Evolutionary conservation across 352 stramenopile genomes (phyloP).

Genomic region (Globisporangium cylindrosporum): DNA sequence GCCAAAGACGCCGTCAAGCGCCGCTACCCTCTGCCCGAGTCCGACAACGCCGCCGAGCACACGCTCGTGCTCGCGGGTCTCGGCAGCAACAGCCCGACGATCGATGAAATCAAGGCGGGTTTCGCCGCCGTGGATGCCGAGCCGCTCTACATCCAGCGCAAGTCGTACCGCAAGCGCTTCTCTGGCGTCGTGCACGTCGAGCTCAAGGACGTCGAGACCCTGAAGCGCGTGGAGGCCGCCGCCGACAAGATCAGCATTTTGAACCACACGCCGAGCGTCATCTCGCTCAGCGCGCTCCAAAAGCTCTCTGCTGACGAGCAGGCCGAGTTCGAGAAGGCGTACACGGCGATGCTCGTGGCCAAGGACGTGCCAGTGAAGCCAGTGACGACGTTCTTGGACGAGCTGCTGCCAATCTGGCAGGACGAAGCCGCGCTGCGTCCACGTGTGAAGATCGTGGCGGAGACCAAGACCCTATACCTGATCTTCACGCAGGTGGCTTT

Average conservation of each 20-base stretch:
- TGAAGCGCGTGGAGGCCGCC: slow-evolving; percentile 47
- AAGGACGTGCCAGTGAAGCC: slow-evolving; percentile 78
- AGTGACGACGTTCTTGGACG: slow-evolving; percentile 69
- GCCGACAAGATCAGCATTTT: slow-evolving; percentile 60
- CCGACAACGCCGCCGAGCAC: slow-evolving; percentile 56
- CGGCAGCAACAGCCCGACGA: slow-evolving; percentile 51
- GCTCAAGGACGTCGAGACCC: slow-evolving; percentile 54
- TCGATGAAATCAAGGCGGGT: slow-evolving; percentile 79
- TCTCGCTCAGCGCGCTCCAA: slow-evolving; percentile 52
- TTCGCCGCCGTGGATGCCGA: slow-evolving; percentile 55
- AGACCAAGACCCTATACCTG: slow-evolving; percentile 72
- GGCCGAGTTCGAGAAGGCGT: slow-evolving; percentile 83
- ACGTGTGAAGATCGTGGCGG: slow-evolving; percentile 66
- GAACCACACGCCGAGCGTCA: slow-evolving; percentile 50
- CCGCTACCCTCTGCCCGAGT: slow-evolving; percentile 60
- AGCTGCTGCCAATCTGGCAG: slow-evolving; percentile 67
- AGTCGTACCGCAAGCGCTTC: slow-evolving; percentile 71
- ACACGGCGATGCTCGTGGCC: slow-evolving; percentile 75
- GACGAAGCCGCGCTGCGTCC: slow-evolving; percentile 62
- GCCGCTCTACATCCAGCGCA: slow-evolving; percentile 71
- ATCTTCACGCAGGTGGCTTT: slow-evolving; percentile 72
- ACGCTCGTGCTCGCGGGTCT: slow-evolving; percentile 75
- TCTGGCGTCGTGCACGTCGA: slow-evolving; percentile 73
- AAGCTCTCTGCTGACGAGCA: slow-evolving; percentile 68
- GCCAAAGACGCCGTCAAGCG: slow-evolving; percentile 73